Percentiles rank a stretch among this genome's conserved stretches.
Evolutionary conservation across 352 stramenopile genomes (phyloP).

Genomic region (Pseudoperonospora humuli): DNA sequence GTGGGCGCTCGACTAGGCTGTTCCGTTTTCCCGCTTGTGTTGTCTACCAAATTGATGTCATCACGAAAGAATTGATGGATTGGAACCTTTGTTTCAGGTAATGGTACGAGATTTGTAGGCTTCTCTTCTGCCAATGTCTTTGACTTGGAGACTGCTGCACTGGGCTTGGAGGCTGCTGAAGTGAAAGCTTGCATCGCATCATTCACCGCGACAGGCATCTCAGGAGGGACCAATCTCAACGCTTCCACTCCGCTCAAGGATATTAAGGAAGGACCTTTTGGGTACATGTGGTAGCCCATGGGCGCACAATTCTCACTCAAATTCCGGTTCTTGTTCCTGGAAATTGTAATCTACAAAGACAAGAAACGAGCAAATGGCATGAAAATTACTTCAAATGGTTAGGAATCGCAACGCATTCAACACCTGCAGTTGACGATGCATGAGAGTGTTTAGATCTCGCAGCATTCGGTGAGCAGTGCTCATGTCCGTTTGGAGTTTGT

Average conservation of each 20-base stretch:
- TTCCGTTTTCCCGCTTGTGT: not conserved
- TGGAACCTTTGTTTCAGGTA: too few species aligned
- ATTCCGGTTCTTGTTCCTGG: conserved; percentile 27
- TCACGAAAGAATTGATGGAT: too few species aligned
- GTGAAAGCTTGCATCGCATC: conserved; percentile 9
- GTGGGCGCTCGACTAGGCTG: not conserved
- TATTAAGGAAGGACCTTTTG: conserved; percentile 1
- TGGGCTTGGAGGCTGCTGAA: conserved; percentile 2
- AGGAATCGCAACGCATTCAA: too few species aligned
- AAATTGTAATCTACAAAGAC: too few species aligned
- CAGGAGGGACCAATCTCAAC: conserved; percentile 13
- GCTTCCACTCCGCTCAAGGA: conserved; percentile 13
- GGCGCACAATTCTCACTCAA: too few species aligned
- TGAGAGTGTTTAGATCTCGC: conserved; percentile 29
- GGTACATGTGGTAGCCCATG: conserved; percentile 14
- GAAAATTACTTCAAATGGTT: too few species aligned
- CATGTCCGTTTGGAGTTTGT: conserved; percentile 35
- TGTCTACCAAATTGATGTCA: too few species aligned
- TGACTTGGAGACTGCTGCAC: too few species aligned
- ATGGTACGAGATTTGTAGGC: too few species aligned
- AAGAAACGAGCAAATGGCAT: too few species aligned
- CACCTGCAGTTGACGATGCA: conserved; percentile 50
- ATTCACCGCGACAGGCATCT: conserved; percentile 11
- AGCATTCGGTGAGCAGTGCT: conserved; percentile 43
- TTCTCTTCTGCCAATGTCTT: too few species aligned